Conservation (phyloP, 2,329 filamentous ascomycete genomes). For the Pseudogymnoascus sp. region DNA sequence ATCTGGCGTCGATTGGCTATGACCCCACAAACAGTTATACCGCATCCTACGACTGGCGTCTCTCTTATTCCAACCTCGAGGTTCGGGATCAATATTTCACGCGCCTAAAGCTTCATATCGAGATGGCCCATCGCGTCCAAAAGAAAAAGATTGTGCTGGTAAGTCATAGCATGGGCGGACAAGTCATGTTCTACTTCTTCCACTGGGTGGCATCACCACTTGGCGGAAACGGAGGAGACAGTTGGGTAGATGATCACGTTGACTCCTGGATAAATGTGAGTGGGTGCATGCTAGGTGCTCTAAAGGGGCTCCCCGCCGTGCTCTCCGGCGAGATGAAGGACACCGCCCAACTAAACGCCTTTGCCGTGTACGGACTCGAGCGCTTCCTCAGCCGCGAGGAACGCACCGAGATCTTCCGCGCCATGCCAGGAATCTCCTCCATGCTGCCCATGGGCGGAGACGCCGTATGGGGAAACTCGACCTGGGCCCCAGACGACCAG, state of each 20-base stretch:
- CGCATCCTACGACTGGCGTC: slow-evolving; percentile 79
- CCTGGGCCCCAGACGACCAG: slow-evolving; percentile 80
- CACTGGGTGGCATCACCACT: slow-evolving; percentile 72
- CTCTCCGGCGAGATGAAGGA: slow-evolving; percentile 98
- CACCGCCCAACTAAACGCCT: slow-evolving; percentile 90
- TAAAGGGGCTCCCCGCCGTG: slow-evolving; percentile 84
- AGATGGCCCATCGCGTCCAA: slow-evolving; percentile 67
- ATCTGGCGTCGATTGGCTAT: slow-evolving; percentile 90
- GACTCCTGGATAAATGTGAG: slow-evolving; percentile 98
- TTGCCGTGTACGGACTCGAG: slow-evolving; percentile 93
- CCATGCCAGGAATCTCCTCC: slow-evolving; percentile 92
- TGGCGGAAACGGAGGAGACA: slow-evolving; percentile 72
- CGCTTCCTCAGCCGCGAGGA: slow-evolving; percentile 90
- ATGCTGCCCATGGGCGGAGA: slow-evolving; percentile 95
- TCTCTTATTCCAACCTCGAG: slow-evolving; percentile 86
- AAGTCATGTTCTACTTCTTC: slow-evolving; percentile 78
- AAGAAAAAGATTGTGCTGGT: slow-evolving; percentile 76
- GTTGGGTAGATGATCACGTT: slow-evolving; percentile 85
- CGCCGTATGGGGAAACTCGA: slow-evolving; percentile 85
- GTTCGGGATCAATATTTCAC: slow-evolving; percentile 90
- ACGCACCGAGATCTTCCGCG: slow-evolving; percentile 85
- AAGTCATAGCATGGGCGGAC: slow-evolving; percentile 96
- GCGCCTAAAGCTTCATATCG: slow-evolving; percentile 80
- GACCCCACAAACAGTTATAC: slow-evolving; percentile 72
- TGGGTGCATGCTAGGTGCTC: slow-evolving; percentile 92